Evolutionary conservation across 2,329 filamentous ascomycete species (phyloP).

Genomic region (Ploettnerulaceae sp.): DNA sequence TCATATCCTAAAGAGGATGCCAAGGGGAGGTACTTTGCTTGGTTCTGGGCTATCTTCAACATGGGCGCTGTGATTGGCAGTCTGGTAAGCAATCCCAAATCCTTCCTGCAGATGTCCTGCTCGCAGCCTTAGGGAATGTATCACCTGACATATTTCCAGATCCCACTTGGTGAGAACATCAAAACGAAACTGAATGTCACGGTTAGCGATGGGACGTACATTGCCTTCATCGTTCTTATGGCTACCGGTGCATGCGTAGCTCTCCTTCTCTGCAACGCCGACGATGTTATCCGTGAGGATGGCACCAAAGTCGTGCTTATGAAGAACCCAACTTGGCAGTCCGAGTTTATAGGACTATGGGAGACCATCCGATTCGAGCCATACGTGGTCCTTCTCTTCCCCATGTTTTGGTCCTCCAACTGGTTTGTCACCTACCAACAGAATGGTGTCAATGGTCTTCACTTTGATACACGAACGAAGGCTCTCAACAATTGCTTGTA

Average conservation of each 20-base stretch:
- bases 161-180: constrained; percentile 70
- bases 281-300: constrained; percentile 68
- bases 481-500: constrained; percentile 77
- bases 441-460: constrained; percentile 64
- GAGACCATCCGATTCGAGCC: constrained; percentile 66
- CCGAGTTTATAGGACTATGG: constrained; percentile 71
- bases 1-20: constrained; percentile 74
- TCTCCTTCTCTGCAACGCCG: constrained; percentile 65
- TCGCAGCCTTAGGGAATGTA: background rate
- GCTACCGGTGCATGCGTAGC: constrained; percentile 64
- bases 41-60: constrained; percentile 96
- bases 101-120: background rate
- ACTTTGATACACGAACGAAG: constrained; percentile 69
- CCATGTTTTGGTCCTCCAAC: constrained; percentile 77
- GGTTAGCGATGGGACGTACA: constrained; percentile 76
- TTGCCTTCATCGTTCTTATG: constrained; percentile 83
- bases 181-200: constrained; percentile 45
- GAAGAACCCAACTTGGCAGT: constrained; percentile 84
- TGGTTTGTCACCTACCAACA: constrained; percentile 80
- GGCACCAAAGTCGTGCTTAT: constrained; percentile 78
- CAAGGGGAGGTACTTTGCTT: constrained; percentile 85
- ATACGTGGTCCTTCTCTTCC: constrained; percentile 71
- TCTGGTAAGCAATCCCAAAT: constrained; percentile 38
- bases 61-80: constrained; percentile 83
- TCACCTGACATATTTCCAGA: constrained; percentile 37